Evolutionary conservation across 345 rosid species (phyloP), one percentile per base, ranked within the genome.

Genomic region (Cardamine chenopodiifolia): DNA sequence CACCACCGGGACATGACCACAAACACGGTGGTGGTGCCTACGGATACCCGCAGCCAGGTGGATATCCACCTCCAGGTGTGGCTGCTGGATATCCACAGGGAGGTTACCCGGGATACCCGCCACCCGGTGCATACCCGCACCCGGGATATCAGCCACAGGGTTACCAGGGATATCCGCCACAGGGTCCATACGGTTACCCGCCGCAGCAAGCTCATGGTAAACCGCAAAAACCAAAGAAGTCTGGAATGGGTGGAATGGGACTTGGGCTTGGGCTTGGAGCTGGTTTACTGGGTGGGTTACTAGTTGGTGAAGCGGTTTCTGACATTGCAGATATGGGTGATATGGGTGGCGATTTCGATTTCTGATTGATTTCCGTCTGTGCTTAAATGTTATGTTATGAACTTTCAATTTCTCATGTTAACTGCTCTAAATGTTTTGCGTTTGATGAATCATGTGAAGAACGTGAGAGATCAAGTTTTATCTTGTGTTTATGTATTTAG

Each of bases 221-320:
- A 62, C 78, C 78, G 1, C 81, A 78, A 62, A 78, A 78, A 22
- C 67, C 78, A 7, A 79, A 79, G 82, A 79, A 79, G 71, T 26
- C 40, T 12, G 82, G 78, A 25, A 62, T 63, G 34, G 71, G 48
- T 3, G 80, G 81, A 40, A 54, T 79, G 71, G 82, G 82, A 1
- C 39, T 79, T 13, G 82, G 82, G 0, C 82, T 79, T 49, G 82
- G 82, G 31, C 79, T 79, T 66, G 79, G 82, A 63, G 82, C 82
- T 75, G 82, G 82, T 12, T 53, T 79, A 23, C 25, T 74, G 44
- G 82, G 82, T 64, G 82, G 79, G 37, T 58, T 79, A n/a, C 35
- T 79, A 2, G 82, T 79, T 1, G 82, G 79, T 47, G 82, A 75
- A 58, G 79, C 79, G 0, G 68, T 75, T 15, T 39, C 40, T 70